Conservation (phyloP, 2,329 filamentous ascomycete species). For the Claviceps digitariae region DNA sequence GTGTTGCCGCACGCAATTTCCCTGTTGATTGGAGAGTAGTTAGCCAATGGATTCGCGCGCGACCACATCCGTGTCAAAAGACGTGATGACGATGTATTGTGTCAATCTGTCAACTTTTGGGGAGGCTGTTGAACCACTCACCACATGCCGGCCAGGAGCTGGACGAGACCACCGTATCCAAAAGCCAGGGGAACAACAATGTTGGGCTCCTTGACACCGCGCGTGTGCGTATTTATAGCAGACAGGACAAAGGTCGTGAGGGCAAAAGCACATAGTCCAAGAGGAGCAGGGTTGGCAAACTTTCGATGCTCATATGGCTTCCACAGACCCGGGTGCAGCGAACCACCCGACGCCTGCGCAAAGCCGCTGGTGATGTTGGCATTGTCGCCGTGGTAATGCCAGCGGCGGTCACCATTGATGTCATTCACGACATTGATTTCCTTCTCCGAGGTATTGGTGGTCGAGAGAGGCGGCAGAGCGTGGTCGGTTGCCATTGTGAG, state of each 20-base stretch:
- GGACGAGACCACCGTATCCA: slow-evolving; percentile 64
- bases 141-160: slow-evolving; percentile 79
- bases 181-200: slow-evolving; percentile 57
- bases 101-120: too few relatives aligned
- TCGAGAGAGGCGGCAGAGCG: background rate
- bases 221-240: slow-evolving; percentile 55
- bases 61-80: background rate
- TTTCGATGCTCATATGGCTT: slow-evolving; percentile 52
- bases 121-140: slow-evolving; percentile 32
- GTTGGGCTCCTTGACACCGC: slow-evolving; percentile 45
- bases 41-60: background rate
- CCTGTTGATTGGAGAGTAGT: slow-evolving; percentile 23
- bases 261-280: slow-evolving; percentile 67
- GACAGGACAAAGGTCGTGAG: slow-evolving; percentile 73
- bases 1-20: slow-evolving; percentile 83
- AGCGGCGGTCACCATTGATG: slow-evolving; percentile 2
- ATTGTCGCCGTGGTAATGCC: slow-evolving; percentile 16
- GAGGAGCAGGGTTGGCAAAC: slow-evolving; percentile 66
- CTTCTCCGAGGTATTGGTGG: slow-evolving; percentile 8
- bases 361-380: slow-evolving; percentile 10
- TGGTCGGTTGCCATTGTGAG: slow-evolving; percentile 7
- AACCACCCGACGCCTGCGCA: slow-evolving; percentile 35
- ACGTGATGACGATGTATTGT: too few relatives aligned
- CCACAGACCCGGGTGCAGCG: slow-evolving; percentile 58
- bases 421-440: slow-evolving; percentile 5